These are phyloP conservation scores for Suaeda aralocaspica DNA, from an alignment of 148 eudicot genomes.

Conservation along the genomic window DNA sequence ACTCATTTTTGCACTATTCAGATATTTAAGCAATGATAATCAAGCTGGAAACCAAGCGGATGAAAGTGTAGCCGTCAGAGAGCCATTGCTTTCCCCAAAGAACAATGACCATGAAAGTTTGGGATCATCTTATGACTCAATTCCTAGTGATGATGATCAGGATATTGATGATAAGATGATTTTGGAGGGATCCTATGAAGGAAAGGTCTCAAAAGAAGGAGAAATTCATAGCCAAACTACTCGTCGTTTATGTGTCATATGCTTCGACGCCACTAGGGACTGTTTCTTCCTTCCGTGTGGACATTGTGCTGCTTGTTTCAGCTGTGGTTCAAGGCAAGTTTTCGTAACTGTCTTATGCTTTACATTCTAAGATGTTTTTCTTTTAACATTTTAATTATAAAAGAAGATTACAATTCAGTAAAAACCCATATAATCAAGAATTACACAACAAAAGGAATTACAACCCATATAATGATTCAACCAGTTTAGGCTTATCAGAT, in stretches of 20 bases:
- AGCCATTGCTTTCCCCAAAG: constrained; percentile 47
- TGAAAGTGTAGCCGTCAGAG: constrained; percentile 30
- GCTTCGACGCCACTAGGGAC: constrained; percentile 53
- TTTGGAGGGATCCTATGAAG: constrained; percentile 26
- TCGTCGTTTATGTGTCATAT: constrained; percentile 43
- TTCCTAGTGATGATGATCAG: constrained; percentile 49
- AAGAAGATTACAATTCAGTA: not conserved
- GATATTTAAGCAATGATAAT: constrained; percentile 22
- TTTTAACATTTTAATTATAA: not conserved
- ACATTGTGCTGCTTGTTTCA: constrained; percentile 57
- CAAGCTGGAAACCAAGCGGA: constrained; percentile 19
- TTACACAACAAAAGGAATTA: not conserved
- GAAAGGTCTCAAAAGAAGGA: constrained; percentile 29
- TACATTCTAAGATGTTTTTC: not conserved
- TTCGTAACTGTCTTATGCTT: not conserved
- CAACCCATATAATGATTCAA: not conserved
- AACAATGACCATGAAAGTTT: constrained; percentile 37
- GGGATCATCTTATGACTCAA: constrained; percentile 60
- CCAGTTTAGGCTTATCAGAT: not conserved
- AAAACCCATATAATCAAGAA: too few relatives aligned
- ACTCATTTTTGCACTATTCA: constrained; percentile 28
- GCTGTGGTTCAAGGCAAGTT: constrained; percentile 57
- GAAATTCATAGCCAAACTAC: constrained; percentile 28
- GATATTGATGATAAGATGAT: constrained; percentile 34
- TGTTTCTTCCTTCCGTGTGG: constrained; percentile 66